Percentiles rank a stretch among this genome's conserved stretches.
phyloP scores from a whole-genome alignment of 1,284 basidiomycete species.

The Phellinidium pouzarii region DNA sequence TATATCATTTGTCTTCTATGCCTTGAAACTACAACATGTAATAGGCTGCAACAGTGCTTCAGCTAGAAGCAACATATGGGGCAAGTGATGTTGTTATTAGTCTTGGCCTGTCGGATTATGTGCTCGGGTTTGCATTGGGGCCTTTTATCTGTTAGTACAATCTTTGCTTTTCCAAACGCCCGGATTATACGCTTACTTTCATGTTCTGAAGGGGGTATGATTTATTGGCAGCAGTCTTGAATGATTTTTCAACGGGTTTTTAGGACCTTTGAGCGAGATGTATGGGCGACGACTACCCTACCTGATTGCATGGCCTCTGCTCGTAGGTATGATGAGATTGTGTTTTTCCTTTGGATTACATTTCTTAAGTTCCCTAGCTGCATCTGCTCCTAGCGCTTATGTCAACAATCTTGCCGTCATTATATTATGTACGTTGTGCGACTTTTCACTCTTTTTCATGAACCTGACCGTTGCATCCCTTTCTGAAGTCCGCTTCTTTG shows the following conservation, averaged over 20 bases:
- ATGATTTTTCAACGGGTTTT: neutral
- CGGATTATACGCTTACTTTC: neutral
- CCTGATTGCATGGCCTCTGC: slow-evolving; percentile 22
- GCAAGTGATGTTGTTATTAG: slow-evolving; percentile 20
- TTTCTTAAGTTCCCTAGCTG: neutral
- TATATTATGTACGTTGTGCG: slow-evolving; percentile 18
- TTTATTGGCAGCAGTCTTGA: neutral
- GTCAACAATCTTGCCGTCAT: slow-evolving; percentile 20
- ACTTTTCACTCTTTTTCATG: neutral
- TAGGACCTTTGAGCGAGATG: slow-evolving; percentile 25
- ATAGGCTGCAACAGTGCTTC: slow-evolving; percentile 23
- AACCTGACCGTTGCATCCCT: neutral
- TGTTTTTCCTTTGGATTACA: neutral
- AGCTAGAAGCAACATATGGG: slow-evolving; percentile 21
- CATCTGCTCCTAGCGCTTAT: slow-evolving; percentile 19
- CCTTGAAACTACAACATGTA: neutral
- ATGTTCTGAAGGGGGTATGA: slow-evolving; percentile 21
- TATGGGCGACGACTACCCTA: slow-evolving; percentile 23
- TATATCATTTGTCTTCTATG: neutral
- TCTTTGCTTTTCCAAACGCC: neutral
- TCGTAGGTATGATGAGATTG: slow-evolving; percentile 19
- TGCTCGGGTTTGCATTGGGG: slow-evolving; percentile 24
- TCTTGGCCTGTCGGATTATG: slow-evolving; percentile 24
- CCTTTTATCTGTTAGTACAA: slow-evolving; percentile 22
- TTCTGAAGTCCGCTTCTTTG: slow-evolving; percentile 20